A percentile compares a stretch with the other conserved stretches of the same genome.
These are phyloP conservation scores for Paramecium primaurelia DNA, from an alignment of 73 alveolate species.

Conservation along the genomic window DNA sequence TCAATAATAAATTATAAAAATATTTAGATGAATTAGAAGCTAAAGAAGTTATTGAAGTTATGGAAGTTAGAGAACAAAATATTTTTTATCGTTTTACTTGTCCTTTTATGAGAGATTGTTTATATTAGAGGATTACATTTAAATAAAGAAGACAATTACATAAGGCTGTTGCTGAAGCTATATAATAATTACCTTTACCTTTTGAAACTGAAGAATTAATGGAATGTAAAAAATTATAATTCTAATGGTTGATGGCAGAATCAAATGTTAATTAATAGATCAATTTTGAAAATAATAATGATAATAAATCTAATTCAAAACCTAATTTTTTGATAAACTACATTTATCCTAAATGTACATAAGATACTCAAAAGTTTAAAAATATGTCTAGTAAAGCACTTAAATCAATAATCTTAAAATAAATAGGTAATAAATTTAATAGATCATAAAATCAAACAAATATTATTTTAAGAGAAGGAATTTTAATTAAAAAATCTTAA, in stretches of 20 bases:
- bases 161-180: conserved; percentile 51
- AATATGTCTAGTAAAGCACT: conserved; percentile 55
- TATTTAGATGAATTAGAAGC: conserved; percentile 12
- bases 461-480: conserved; percentile 39
- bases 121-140: conserved; percentile 43
- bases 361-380: background rate
- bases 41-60: conserved; percentile 45
- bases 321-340: background rate
- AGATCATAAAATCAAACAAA: background rate
- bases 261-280: background rate
- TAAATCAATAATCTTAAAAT: conserved; percentile 40
- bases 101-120: conserved; percentile 44
- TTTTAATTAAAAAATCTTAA: conserved; percentile 25
- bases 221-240: conserved; percentile 45
- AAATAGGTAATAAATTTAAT: conserved; percentile 23
- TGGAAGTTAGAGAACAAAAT: conserved; percentile 46
- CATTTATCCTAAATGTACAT: background rate
- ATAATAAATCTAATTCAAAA: background rate
- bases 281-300: background rate
- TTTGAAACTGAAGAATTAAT: conserved; percentile 51
- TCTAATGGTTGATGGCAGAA: conserved; percentile 56
- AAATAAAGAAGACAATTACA: conserved; percentile 56
- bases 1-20: conserved; percentile 3
- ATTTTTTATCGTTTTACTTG: conserved; percentile 47
- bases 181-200: conserved; percentile 19